Evolutionary conservation across 1,284 basidiomycete genomes (phyloP).

Genomic region (Fomitopsis pinicola): DNA sequence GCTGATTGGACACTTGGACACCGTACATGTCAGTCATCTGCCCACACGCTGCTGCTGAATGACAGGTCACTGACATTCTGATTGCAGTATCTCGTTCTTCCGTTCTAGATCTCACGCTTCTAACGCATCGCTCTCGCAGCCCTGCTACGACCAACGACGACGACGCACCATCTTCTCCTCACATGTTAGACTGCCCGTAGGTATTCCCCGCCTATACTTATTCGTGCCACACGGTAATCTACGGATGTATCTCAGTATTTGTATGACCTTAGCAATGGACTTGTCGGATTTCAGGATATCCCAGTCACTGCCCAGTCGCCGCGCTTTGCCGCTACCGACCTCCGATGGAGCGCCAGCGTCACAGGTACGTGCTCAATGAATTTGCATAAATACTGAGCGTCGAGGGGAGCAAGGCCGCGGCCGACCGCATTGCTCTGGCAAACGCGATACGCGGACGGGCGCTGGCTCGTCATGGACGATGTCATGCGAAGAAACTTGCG

Average conservation of each 20-base stretch:
- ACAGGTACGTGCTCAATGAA: neutral
- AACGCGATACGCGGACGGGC: neutral
- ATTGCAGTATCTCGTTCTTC: neutral
- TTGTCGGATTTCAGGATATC: neutral
- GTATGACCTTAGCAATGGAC: constrained; percentile 1
- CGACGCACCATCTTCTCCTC: neutral
- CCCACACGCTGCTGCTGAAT: neutral
- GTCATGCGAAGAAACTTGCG: neutral
- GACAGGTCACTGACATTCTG: neutral
- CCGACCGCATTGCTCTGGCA: too few relatives aligned
- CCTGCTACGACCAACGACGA: neutral
- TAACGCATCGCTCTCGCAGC: neutral
- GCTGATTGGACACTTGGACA: neutral
- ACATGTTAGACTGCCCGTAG: neutral
- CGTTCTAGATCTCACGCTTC: neutral
- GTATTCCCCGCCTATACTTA: neutral
- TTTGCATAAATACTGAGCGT: neutral
- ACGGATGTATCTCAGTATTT: constrained; percentile 4
- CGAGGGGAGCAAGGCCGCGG: neutral
- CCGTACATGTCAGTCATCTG: neutral
- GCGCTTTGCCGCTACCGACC: neutral
- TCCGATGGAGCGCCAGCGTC: neutral
- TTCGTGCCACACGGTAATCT: neutral
- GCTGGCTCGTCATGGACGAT: neutral
- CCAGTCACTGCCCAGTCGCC: neutral